Conservation (phyloP, 768 basidiomycete genomes). For the Tephrocybe sp. region DNA sequence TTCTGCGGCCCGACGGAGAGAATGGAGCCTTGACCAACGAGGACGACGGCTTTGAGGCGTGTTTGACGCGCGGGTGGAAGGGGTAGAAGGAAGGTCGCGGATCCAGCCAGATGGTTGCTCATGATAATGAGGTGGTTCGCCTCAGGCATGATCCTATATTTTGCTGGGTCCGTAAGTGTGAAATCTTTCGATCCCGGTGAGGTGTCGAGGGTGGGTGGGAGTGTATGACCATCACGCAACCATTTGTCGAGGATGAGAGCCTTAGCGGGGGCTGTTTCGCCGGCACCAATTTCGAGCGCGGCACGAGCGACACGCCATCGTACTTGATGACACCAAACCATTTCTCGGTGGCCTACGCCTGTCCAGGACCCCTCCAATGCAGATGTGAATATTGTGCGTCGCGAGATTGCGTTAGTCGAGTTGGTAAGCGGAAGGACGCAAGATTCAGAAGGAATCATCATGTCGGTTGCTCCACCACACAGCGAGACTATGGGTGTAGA, state of each 20-base stretch:
- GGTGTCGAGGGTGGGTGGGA: constrained; percentile 32
- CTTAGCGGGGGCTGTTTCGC: constrained; percentile 24
- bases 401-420: constrained; percentile 29
- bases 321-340: constrained; percentile 99
- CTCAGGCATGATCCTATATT: constrained; percentile 35
- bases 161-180: constrained; percentile 20
- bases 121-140: constrained; percentile 39
- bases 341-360: constrained; percentile 91
- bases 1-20: constrained; percentile 48
- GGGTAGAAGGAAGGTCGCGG: constrained; percentile 53
- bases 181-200: constrained; percentile 14
- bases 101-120: constrained; percentile 33
- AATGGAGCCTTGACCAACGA: constrained; percentile 61
- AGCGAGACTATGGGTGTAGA: constrained; percentile 77
- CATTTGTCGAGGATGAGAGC: constrained; percentile 54
- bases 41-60: constrained; percentile 43
- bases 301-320: constrained; percentile 84
- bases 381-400: constrained; percentile 77
- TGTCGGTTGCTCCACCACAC: constrained; percentile 89
- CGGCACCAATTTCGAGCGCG: constrained; percentile 62
- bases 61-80: constrained; percentile 21
- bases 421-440: constrained; percentile 55
- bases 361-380: constrained; percentile 92
- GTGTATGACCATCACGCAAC: constrained; percentile 60
- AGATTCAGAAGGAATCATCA: constrained; percentile 89